Evolutionary conservation across 768 basidiomycete genomes (phyloP), one percentile per base, ranked within the genome.

Genomic region (Russula dissimulans): DNA sequence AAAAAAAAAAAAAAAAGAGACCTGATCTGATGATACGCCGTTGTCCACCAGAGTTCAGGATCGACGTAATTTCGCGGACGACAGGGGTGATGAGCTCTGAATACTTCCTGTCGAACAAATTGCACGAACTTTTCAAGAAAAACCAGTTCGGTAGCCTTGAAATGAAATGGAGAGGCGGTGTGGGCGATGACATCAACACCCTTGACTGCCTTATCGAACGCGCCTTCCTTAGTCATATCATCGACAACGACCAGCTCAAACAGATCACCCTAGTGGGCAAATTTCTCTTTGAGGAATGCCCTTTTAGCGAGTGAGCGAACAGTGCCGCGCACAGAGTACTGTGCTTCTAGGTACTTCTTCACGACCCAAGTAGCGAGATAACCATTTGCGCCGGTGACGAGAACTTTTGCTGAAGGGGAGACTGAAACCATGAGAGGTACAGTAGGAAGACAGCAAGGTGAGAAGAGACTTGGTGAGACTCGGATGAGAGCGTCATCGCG

Each of bases 191-290:
- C 90, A 59, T 89, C 84, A 10, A 91, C 82, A 0, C 79, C 88
- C 68, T 84, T 81, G 62, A 91, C 86, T 1, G 84, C 89, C 54
- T 89, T 83, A 68, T 92, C 88, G 64, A 91, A 94, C 1, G 85
- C 87, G 7, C 74, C 52, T 45, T 81, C 81, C 72, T 76, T 68
- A 4, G 75, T 76, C 61, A 91, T 86, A 67, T 94, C 89, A 48
- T 81, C 77, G 0, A 92, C 87, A 31, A 89, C 71, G 15, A 80
- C 81, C 47, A 83, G 69, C 63, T 87, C 83, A 63, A 90, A 80
- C 48, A 75, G 79, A 59, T 81, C 79, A 0, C 80, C 83, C 58
- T 78, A 79, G 0, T 72, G 67, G 12, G 76, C 74, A 70, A 88
- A 86, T 50, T 77, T 60, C 18, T 84, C 73, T 56, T 74, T 71